Percentiles rank a stretch among this genome's conserved stretches.
These are phyloP conservation scores for Stylosanthes scabra DNA, from an alignment of 331 rosid genomes.

Conservation along the genomic window DNA sequence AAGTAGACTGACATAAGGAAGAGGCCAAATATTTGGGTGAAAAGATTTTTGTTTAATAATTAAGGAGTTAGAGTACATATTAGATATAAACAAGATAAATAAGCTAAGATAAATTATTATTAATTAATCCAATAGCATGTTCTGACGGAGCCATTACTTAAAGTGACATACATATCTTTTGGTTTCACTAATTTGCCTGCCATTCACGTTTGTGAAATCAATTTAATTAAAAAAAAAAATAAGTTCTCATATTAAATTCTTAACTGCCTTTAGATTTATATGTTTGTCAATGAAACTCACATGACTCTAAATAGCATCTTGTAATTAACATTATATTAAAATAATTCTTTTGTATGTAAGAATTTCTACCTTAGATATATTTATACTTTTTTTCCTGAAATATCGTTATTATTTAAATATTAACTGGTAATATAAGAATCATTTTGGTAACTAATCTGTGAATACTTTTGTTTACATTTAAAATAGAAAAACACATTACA, in stretches of 20 bases:
- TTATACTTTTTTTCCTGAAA: too few species aligned
- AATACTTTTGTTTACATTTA: too few species aligned
- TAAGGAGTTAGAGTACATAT: slow-evolving; percentile 3
- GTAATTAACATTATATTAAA: neutral
- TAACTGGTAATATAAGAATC: too few species aligned
- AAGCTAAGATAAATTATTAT: neutral
- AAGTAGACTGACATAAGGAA: slow-evolving; percentile 1
- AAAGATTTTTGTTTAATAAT: neutral
- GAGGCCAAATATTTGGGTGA: slow-evolving; percentile 24
- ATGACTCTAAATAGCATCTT: neutral
- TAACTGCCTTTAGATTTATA: neutral
- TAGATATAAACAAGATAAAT: neutral
- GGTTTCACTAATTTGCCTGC: slow-evolving; percentile 2
- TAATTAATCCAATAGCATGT: slow-evolving; percentile 2
- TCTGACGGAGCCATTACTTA: neutral
- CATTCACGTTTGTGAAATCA: neutral
- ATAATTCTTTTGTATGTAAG: neutral
- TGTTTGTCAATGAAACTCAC: neutral
- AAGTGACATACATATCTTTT: neutral
- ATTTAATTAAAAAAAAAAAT: too few species aligned
- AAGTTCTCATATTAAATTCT: neutral
- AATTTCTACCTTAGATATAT: neutral
- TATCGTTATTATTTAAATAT: too few species aligned
- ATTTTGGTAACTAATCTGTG: too few species aligned
- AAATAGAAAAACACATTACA: too few species aligned